These are phyloP conservation scores for Monosporozyma aerobia DNA, from an alignment of 805 yeast genomes.

Conservation along the genomic window DNA sequence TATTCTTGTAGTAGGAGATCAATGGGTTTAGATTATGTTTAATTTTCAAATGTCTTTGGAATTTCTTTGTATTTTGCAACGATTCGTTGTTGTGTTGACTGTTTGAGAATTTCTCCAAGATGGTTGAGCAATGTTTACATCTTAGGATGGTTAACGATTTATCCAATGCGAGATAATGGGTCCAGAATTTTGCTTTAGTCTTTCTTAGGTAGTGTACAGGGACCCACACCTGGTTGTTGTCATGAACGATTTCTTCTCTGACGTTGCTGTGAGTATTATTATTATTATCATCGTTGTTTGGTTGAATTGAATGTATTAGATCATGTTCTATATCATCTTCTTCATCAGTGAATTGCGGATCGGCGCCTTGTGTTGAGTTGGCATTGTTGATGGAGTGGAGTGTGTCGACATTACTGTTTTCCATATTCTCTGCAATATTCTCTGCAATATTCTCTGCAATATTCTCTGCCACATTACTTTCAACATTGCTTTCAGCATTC, in stretches of 20 bases:
- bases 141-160: constrained; percentile 2
- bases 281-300: not conserved
- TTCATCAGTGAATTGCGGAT: constrained; percentile 3
- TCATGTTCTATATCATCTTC: constrained; percentile 6
- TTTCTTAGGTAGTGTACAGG: constrained; percentile 9
- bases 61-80: not conserved
- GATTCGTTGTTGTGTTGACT: not conserved
- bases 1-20: constrained; percentile 3
- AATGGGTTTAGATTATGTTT: constrained; percentile 8
- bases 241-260: constrained; percentile 4
- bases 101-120: constrained; percentile 3
- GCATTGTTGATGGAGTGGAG: no score
- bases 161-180: constrained; percentile 9
- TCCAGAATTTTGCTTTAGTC: constrained; percentile 7
- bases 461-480: no score
- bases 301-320: not conserved
- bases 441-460: no score
- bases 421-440: no score
- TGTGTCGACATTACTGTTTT: no score
- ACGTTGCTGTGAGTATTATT: no score
- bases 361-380: no score
- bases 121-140: constrained; percentile 13
- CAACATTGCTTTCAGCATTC: no score
- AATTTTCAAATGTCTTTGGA: constrained; percentile 8
- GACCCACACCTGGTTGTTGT: constrained; percentile 8